Percentiles rank a stretch among this genome's conserved stretches.
Conservation (phyloP, 106 monocot genomes). For the Dendrobium nobile region DNA sequence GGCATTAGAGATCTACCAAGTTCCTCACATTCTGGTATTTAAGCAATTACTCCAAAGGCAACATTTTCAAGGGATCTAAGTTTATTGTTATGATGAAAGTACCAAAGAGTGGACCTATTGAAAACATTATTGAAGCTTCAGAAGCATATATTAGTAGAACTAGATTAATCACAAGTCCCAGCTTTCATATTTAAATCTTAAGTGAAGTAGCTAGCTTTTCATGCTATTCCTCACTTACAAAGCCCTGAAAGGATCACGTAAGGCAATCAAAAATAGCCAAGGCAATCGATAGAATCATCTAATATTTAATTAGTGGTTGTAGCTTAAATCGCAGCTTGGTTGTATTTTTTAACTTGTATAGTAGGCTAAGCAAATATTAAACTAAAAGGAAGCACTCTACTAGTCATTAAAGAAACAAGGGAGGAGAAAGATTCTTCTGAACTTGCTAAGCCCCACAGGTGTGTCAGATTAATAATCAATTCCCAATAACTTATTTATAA, state of each 20-base stretch:
- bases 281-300: neutral
- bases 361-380: neutral
- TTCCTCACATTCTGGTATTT: too few species aligned
- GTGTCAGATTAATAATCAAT: constrained; percentile 5
- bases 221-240: neutral
- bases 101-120: too few species aligned
- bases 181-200: too few species aligned
- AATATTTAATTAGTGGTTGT: neutral
- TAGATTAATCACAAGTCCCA: too few species aligned
- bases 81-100: too few species aligned
- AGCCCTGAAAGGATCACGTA: neutral
- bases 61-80: too few species aligned
- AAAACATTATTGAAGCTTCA: neutral
- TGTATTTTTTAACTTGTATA: neutral
- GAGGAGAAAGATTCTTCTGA: neutral
- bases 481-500: neutral
- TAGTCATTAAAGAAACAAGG: neutral
- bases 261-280: neutral
- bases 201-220: neutral
- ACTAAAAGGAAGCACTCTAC: neutral
- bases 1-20: too few species aligned
- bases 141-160: too few species aligned
- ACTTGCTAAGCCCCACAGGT: neutral
- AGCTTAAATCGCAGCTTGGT: neutral
- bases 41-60: too few species aligned